phyloP scores from a whole-genome alignment of 148 eudicot species.

The Persicaria tinctoria region DNA sequence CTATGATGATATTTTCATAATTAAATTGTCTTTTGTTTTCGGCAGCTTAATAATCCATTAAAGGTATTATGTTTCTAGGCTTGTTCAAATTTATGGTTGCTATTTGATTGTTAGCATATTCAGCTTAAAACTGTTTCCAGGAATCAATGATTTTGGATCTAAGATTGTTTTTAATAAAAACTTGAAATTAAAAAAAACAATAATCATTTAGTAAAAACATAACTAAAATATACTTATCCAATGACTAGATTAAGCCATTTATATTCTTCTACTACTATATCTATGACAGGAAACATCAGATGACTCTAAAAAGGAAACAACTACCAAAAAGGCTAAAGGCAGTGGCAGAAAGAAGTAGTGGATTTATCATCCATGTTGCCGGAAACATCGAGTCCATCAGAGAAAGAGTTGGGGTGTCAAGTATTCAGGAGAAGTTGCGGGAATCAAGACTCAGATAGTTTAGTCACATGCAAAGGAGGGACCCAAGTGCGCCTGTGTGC shows the following conservation, averaged over 20 bases:
- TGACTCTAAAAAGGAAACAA: not conserved
- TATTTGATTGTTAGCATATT: not conserved
- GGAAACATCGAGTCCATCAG: too few species aligned
- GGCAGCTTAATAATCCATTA: too few species aligned
- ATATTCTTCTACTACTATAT: not conserved
- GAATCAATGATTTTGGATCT: not conserved
- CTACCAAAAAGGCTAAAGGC: conserved; percentile 9
- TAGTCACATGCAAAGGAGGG: too few species aligned
- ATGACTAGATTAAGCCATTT: not conserved
- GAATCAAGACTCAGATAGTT: too few species aligned
- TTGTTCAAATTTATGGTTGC: too few species aligned
- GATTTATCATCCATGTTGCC: not conserved
- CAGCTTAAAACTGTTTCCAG: not conserved
- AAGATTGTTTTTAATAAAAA: not conserved
- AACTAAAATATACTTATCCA: not conserved
- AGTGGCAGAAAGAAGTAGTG: conserved; percentile 7
- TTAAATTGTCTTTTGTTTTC: too few species aligned
- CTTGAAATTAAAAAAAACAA: not conserved
- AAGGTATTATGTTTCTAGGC: too few species aligned
- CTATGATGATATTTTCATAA: too few species aligned
- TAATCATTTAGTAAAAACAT: not conserved
- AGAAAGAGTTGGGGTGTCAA: too few species aligned
- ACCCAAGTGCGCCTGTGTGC: too few species aligned
- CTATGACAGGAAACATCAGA: conserved; percentile 1
- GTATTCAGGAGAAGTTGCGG: too few species aligned